Percentiles rank a stretch among this genome's conserved stretches.
These are phyloP conservation scores for Diplocarpon rosae DNA, from an alignment of 2,329 filamentous ascomycete genomes.

Conservation along the genomic window DNA sequence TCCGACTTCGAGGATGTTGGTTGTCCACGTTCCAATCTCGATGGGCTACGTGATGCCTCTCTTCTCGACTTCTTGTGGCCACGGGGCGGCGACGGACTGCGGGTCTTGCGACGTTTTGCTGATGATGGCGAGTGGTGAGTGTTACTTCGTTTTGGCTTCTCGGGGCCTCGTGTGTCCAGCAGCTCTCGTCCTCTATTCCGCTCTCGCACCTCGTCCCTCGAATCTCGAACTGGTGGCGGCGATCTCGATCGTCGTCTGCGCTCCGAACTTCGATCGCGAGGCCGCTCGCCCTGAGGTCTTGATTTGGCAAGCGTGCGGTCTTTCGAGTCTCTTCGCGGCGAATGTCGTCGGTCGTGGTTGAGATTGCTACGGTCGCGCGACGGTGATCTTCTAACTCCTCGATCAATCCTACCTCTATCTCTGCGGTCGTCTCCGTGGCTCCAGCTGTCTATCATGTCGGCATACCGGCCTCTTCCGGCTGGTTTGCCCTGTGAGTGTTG, in stretches of 20 bases:
- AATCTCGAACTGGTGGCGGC: slow-evolving; percentile 17
- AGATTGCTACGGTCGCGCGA: slow-evolving; percentile 28
- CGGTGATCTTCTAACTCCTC: slow-evolving; percentile 30
- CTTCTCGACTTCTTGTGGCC: slow-evolving; percentile 26
- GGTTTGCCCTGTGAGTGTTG: neutral
- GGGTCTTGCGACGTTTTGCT: slow-evolving; percentile 26
- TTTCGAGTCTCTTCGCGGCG: slow-evolving; percentile 21
- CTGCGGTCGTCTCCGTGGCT: slow-evolving; percentile 32
- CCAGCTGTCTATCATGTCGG: slow-evolving; percentile 34
- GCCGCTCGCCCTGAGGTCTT: slow-evolving; percentile 19
- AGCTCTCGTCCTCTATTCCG: slow-evolving; percentile 28
- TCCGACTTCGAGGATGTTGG: slow-evolving; percentile 18
- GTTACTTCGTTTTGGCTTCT: slow-evolving; percentile 23
- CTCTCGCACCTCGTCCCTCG: slow-evolving; percentile 26
- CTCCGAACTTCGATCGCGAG: slow-evolving; percentile 24
- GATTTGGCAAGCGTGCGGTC: slow-evolving; percentile 25
- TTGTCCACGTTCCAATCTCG: slow-evolving; percentile 17
- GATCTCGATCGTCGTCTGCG: slow-evolving; percentile 24
- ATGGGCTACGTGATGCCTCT: slow-evolving; percentile 24
- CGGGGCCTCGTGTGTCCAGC: slow-evolving; percentile 27
- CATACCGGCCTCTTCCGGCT: slow-evolving; percentile 25
- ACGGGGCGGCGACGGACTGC: slow-evolving; percentile 25
- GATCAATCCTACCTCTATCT: slow-evolving; percentile 32
- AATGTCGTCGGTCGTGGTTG: slow-evolving; percentile 28
- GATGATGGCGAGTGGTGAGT: slow-evolving; percentile 25